Evolutionary conservation across 306 rosid genomes (phyloP).

Genomic region (Glycine tomentella): DNA sequence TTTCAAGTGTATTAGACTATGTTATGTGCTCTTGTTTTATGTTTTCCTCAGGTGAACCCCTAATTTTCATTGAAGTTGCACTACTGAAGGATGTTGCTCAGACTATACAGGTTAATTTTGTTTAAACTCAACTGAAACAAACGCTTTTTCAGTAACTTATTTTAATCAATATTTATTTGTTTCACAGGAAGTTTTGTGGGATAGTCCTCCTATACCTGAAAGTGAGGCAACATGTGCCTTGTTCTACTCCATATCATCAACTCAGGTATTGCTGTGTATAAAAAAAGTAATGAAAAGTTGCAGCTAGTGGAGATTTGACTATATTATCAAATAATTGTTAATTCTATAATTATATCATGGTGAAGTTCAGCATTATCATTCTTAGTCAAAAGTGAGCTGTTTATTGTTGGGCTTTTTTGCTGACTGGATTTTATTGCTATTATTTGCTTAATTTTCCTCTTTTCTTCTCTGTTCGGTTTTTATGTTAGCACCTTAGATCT

Average conservation of each 20-base stretch:
- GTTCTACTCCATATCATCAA: conserved; percentile 95
- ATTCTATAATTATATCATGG: conserved; percentile 24
- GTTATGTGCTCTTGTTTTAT: conserved; percentile 26
- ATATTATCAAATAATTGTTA: background rate
- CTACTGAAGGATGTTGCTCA: conserved; percentile 82
- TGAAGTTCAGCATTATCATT: conserved; percentile 29
- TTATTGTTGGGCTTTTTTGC: conserved; percentile 32
- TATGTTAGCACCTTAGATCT: conserved; percentile 39
- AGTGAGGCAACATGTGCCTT: conserved; percentile 87
- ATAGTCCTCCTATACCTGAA: conserved; percentile 86
- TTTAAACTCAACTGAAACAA: conserved; percentile 20
- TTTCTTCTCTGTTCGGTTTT: conserved; percentile 20
- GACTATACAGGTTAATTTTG: conserved; percentile 71
- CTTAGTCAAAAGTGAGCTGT: conserved; percentile 41
- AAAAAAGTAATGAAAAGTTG: conserved; percentile 22
- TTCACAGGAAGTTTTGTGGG: conserved; percentile 91
- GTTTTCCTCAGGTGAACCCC: conserved; percentile 69
- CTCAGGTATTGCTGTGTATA: conserved; percentile 69
- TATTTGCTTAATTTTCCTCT: conserved; percentile 25
- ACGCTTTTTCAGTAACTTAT: conserved; percentile 28
- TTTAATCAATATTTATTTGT: conserved; percentile 30
- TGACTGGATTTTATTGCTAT: conserved; percentile 25
- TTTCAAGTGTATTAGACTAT: conserved; percentile 35
- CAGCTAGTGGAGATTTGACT: conserved; percentile 34
- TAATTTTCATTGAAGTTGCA: conserved; percentile 94